Base-by-base conservation (phyloP, 2,329 filamentous ascomycete species). In the Fusarium sp. region DNA sequence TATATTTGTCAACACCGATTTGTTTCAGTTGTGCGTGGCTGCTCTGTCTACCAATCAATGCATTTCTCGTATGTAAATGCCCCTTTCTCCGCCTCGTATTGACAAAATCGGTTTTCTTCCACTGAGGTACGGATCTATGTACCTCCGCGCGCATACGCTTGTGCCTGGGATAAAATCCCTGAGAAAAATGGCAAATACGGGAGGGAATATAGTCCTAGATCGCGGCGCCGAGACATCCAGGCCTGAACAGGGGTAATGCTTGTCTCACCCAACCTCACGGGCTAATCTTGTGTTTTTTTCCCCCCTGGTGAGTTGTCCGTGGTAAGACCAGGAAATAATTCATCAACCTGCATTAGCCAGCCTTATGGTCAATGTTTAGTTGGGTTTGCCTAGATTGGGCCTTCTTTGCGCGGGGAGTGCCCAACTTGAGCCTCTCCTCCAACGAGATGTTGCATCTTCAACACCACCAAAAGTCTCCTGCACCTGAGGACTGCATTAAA, bases 301-400 rank as follows among this genome's bases (percentile, higher is more conserved):
- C 33, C 64, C 68, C 54, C 63, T 69, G 68, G 33, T 48, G 42
- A 30, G n/a, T 30, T 32, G 20, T 50, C 46, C 23, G 3, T 46
- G 30, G 56, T 46, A 32, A 61, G 55, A 67, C 49, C n/a, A 46
- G 14, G 23, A 41, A 26, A 17, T 6, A 53, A 35, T n/a, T 35
- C 58, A 18, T 35, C 30, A 50, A 41, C 62, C 48, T 71, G 69
- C 69, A 71, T 72, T 72, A 72, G 64, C 69, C 59, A 69, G 69
- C 69, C 69, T 69, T 72, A 69, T 15, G 35, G 38, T 15, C 27
- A 40, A 6, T 30, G 18, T 20, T 53, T 50, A 18, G 15, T 37
- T 8, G 14, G 17, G 8, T 37, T 3, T 35, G 33, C 7, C 30
- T 30, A 7, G 10, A 30, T 2, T 30, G 30, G 30, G 30, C 30